phyloP scores from a whole-genome alignment of 768 basidiomycete species.

The Tricholoma matsutake region DNA sequence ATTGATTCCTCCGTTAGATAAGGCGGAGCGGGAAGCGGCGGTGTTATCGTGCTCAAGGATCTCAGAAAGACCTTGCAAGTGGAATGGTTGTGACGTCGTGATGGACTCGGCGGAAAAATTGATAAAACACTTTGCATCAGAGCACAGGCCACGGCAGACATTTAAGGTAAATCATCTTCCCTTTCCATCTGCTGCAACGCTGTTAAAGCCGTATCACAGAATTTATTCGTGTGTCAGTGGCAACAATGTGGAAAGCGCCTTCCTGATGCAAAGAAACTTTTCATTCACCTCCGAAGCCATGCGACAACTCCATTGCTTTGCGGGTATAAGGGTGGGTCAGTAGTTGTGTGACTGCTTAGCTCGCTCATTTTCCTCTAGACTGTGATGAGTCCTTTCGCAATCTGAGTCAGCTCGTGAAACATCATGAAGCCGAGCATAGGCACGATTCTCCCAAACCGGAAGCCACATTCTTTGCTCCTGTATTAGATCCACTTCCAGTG shows the following conservation, averaged over 20 bases:
- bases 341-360: neutral
- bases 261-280: slow-evolving; percentile 31
- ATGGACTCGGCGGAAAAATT: slow-evolving; percentile 53
- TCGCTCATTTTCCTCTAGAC: slow-evolving; percentile 30
- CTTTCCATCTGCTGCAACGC: neutral
- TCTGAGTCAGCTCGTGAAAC: slow-evolving; percentile 46
- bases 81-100: slow-evolving; percentile 53
- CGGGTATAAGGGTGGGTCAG: slow-evolving; percentile 47
- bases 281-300: slow-evolving; percentile 54
- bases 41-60: slow-evolving; percentile 47
- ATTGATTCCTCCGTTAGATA: slow-evolving; percentile 34
- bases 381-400: slow-evolving; percentile 50
- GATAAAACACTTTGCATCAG: slow-evolving; percentile 41
- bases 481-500: slow-evolving; percentile 27
- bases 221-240: slow-evolving; percentile 53
- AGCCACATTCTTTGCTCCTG: slow-evolving; percentile 29
- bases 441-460: slow-evolving; percentile 32
- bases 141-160: slow-evolving; percentile 12
- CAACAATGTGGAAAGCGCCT: slow-evolving; percentile 48
- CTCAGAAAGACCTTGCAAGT: slow-evolving; percentile 49
- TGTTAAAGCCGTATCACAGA: slow-evolving; percentile 3
- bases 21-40: slow-evolving; percentile 42
- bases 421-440: slow-evolving; percentile 42
- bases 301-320: slow-evolving; percentile 40
- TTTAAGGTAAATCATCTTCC: slow-evolving; percentile 4